Evolutionary conservation across 495 filamentous ascomycete species (phyloP).

Genomic region (Penicillium desertorum): DNA sequence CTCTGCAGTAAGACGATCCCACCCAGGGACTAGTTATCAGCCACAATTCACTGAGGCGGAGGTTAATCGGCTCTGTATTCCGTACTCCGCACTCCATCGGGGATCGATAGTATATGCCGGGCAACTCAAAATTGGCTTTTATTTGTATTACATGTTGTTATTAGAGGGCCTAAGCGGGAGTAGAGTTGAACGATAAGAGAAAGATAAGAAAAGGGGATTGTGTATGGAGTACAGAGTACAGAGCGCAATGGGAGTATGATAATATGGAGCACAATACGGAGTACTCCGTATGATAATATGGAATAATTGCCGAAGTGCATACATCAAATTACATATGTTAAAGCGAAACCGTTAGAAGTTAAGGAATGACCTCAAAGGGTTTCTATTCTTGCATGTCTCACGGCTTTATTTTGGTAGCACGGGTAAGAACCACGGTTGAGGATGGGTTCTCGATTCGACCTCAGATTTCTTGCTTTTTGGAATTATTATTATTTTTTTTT

Average conservation of each 20-base stretch:
- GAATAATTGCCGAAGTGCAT: not conserved
- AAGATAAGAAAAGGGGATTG: conserved; percentile 1
- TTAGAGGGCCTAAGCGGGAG: conserved; percentile 3
- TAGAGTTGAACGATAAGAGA: not conserved
- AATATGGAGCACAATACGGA: not conserved
- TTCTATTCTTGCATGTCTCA: conserved; percentile 13
- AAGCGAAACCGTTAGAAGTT: conserved; percentile 1
- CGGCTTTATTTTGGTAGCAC: conserved; percentile 17
- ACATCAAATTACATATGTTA: not conserved
- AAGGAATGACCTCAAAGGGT: not conserved
- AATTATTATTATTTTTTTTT: no score
- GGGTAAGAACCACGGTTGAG: conserved; percentile 22
- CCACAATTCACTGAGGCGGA: conserved; percentile 6
- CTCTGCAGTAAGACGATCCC: conserved; percentile 13
- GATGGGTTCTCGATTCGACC: conserved; percentile 17
- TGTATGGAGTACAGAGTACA: not conserved
- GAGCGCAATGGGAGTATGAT: not conserved
- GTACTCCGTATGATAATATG: not conserved
- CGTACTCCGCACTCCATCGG: conserved; percentile 6
- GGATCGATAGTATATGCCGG: not conserved
- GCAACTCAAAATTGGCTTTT: conserved; percentile 9
- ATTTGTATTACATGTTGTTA: conserved; percentile 2
- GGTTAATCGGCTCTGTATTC: conserved; percentile 14
- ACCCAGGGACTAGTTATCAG: conserved; percentile 4
- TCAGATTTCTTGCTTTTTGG: no score